Percentiles rank a stretch among this genome's conserved stretches.
Conservation (phyloP, 2,329 filamentous ascomycete species). For the Chrysosporium queenslandicum region DNA sequence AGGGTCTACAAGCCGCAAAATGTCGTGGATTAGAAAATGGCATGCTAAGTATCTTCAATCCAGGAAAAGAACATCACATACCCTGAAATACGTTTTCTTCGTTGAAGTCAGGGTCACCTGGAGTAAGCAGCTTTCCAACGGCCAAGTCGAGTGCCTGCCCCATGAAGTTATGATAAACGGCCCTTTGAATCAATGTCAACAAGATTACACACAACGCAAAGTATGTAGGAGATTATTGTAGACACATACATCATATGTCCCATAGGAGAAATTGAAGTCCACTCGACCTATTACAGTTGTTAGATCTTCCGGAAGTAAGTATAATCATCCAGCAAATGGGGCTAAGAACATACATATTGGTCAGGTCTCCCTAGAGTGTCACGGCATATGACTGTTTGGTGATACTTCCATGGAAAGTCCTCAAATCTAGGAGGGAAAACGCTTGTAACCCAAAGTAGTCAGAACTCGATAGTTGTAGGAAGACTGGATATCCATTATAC, state of each 20-base stretch:
- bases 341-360: conserved; percentile 16
- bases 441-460: not conserved
- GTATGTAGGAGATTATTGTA: not conserved
- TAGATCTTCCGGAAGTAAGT: not conserved
- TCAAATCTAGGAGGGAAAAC: conserved; percentile 4
- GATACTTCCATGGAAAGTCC: conserved; percentile 12
- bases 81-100: not conserved
- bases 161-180: not conserved
- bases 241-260: conserved; percentile 20
- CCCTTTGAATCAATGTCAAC: not conserved
- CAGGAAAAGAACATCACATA: not conserved
- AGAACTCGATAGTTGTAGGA: not conserved
- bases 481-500: conserved; percentile 10
- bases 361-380: conserved; percentile 2
- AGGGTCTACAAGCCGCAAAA: not conserved
- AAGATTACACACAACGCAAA: not conserved
- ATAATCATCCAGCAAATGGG: not conserved
- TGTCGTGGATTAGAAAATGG: not conserved
- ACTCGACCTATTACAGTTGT: conserved; percentile 24
- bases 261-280: conserved; percentile 29
- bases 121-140: conserved; percentile 7
- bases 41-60: not conserved
- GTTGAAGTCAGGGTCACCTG: not conserved
- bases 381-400: not conserved
- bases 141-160: not conserved